A percentile compares a stretch with the other conserved stretches of the same genome.
Evolutionary conservation across 1,284 basidiomycete species (phyloP).

Genomic region (Puccinia sorghi): DNA sequence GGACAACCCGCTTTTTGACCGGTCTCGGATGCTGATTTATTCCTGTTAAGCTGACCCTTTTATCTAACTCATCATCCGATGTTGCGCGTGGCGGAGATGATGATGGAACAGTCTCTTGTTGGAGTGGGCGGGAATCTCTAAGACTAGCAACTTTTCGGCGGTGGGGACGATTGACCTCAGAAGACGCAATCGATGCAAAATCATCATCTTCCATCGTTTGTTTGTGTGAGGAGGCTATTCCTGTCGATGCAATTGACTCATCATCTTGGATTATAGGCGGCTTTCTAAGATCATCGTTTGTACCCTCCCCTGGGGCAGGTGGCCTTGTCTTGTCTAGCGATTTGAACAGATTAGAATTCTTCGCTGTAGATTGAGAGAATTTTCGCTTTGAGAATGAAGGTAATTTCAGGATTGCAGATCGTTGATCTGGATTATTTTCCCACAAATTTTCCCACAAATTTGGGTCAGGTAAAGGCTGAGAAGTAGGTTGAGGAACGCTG

Average conservation of each 20-base stretch:
- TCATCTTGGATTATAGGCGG: not conserved
- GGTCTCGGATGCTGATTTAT: not conserved
- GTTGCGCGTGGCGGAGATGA: slow-evolving; percentile 14
- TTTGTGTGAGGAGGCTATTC: slow-evolving; percentile 4
- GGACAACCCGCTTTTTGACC: slow-evolving; percentile 13
- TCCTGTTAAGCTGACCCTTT: not conserved
- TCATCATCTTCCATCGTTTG: slow-evolving; percentile 30
- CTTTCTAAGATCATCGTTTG: not conserved
- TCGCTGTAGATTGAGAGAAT: not conserved
- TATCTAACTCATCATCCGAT: slow-evolving; percentile 17
- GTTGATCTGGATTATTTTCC: slow-evolving; percentile 20
- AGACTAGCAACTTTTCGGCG: not conserved
- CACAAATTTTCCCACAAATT: too few species aligned
- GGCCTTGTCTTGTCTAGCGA: slow-evolving; percentile 7
- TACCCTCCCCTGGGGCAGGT: not conserved
- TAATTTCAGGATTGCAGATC: slow-evolving; percentile 37
- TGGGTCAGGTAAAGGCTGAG: not conserved
- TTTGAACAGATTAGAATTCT: not conserved
- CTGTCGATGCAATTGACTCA: slow-evolving; percentile 16
- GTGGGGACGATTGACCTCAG: slow-evolving; percentile 9
- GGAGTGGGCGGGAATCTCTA: not conserved
- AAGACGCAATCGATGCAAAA: slow-evolving; percentile 26
- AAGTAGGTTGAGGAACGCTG: not conserved
- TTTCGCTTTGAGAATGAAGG: slow-evolving; percentile 48
- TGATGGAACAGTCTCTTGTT: slow-evolving; percentile 20